phyloP scores from a whole-genome alignment of 2,329 filamentous ascomycete genomes.

The Torrubiella hemipterigena region DNA sequence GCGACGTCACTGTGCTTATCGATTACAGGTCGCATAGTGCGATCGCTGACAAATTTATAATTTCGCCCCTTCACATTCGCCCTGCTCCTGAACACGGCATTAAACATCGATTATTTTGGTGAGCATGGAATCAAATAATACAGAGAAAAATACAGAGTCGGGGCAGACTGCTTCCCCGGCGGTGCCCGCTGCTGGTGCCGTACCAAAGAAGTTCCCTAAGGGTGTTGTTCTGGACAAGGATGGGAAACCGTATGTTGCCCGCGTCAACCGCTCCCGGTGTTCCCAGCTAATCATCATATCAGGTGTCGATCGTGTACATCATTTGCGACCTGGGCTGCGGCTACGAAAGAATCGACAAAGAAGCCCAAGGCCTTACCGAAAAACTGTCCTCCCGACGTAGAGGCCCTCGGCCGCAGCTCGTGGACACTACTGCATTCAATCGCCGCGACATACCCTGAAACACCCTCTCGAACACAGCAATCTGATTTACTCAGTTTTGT shows the following conservation, averaged over 20 bases:
- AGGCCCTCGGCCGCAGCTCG: constrained; percentile 70
- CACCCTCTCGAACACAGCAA: constrained; percentile 58
- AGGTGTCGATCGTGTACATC: constrained; percentile 65
- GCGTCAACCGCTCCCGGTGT: too few species aligned
- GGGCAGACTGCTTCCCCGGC: constrained; percentile 15
- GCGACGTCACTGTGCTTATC: neutral
- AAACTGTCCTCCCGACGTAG: constrained; percentile 86
- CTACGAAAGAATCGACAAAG: constrained; percentile 24
- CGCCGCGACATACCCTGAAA: constrained; percentile 70
- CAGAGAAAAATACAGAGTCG: constrained; percentile 17
- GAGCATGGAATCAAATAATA: neutral
- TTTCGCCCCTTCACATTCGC: too few species aligned
- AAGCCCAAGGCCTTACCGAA: constrained; percentile 26
- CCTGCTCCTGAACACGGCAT: too few species aligned
- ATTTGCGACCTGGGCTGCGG: constrained; percentile 49
- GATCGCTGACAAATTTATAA: neutral
- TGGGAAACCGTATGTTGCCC: constrained; percentile 67
- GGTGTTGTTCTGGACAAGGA: constrained; percentile 67
- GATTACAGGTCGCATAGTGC: too few species aligned
- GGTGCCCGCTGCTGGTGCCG: constrained; percentile 10
- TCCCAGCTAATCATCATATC: constrained; percentile 10
- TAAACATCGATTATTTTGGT: too few species aligned
- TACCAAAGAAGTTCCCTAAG: constrained; percentile 40
- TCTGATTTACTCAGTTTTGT: constrained; percentile 69
- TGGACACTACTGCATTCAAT: constrained; percentile 94